phyloP scores from a whole-genome alignment of 2,329 filamentous ascomycete genomes.

The Aspergillus novoparasiticus region DNA sequence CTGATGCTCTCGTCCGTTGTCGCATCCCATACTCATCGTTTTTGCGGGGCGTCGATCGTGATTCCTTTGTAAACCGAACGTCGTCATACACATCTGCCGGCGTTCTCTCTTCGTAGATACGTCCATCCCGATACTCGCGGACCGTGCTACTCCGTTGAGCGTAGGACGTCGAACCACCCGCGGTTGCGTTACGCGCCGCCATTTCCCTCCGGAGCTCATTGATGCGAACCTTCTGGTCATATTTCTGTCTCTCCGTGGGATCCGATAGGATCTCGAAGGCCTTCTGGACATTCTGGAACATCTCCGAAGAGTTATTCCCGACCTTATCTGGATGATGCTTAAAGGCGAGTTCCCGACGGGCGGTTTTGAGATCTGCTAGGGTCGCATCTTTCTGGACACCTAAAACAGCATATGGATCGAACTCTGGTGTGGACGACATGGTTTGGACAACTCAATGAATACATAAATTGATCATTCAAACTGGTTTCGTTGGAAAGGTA shows the following conservation, averaged over 20 bases:
- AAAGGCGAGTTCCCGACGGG: constrained; percentile 82
- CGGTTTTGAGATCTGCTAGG: constrained; percentile 70
- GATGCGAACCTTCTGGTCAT: constrained; percentile 74
- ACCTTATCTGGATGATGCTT: constrained; percentile 93
- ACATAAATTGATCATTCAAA: constrained; percentile 3
- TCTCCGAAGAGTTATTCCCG: constrained; percentile 72
- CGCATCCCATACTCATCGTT: constrained; percentile 40
- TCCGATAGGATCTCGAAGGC: constrained; percentile 90
- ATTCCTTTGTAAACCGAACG: constrained; percentile 40
- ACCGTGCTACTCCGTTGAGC: constrained; percentile 22
- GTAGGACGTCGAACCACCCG: constrained; percentile 16
- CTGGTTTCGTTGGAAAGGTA: not conserved
- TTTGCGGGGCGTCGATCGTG: constrained; percentile 42
- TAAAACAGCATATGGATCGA: constrained; percentile 79
- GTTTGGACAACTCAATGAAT: constrained; percentile 12
- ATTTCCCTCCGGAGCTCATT: constrained; percentile 64
- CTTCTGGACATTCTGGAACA: constrained; percentile 90
- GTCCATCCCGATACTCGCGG: constrained; percentile 46
- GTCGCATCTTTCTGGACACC: constrained; percentile 74
- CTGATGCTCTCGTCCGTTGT: constrained; percentile 33
- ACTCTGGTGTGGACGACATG: constrained; percentile 34
- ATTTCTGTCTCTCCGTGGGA: constrained; percentile 69
- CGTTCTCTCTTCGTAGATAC: constrained; percentile 47
- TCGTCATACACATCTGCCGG: constrained; percentile 43
- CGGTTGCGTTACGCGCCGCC: constrained; percentile 46